Evolutionary conservation across 2,329 filamentous ascomycete genomes (phyloP).

Genomic region (Furcasterigmium sp.): DNA sequence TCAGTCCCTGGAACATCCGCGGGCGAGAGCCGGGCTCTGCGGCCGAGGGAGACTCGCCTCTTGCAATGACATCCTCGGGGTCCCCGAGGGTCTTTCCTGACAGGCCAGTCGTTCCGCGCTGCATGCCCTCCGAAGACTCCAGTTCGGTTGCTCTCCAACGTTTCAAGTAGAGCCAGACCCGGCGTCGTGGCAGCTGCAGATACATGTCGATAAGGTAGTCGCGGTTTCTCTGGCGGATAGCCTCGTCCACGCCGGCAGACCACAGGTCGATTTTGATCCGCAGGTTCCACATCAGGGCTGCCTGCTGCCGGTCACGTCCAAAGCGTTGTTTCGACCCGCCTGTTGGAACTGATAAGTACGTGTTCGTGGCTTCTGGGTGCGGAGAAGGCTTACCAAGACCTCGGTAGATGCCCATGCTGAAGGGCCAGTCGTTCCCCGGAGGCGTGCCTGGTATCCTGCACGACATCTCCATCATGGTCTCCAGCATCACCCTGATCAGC

Average conservation of each 20-base stretch:
- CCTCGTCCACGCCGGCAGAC: slow-evolving; percentile 18
- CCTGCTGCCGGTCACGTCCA: slow-evolving; percentile 16
- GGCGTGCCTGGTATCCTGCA: background rate
- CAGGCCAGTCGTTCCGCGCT: background rate
- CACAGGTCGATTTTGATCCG: slow-evolving; percentile 22
- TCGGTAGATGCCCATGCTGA: slow-evolving; percentile 6
- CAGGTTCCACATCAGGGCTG: slow-evolving; percentile 16
- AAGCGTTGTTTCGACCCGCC: slow-evolving; percentile 16
- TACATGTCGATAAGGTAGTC: slow-evolving; percentile 15
- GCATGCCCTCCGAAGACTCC: background rate
- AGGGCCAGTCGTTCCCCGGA: background rate
- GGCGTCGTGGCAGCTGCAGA: slow-evolving; percentile 15
- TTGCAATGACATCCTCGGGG: background rate
- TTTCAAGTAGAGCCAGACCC: slow-evolving; percentile 14
- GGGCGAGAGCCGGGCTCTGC: background rate
- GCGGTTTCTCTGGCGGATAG: slow-evolving; percentile 14
- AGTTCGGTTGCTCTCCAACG: background rate
- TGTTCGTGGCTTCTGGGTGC: background rate
- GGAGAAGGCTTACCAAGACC: slow-evolving; percentile 10
- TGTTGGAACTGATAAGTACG: slow-evolving; percentile 3
- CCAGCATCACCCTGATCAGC: background rate
- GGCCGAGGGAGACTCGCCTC: background rate
- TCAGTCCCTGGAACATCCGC: background rate
- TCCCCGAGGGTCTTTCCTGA: background rate
- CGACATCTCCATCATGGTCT: background rate